phyloP scores from a whole-genome alignment of 257 asterid genomes.

The Nicotiana obtusifolia region DNA sequence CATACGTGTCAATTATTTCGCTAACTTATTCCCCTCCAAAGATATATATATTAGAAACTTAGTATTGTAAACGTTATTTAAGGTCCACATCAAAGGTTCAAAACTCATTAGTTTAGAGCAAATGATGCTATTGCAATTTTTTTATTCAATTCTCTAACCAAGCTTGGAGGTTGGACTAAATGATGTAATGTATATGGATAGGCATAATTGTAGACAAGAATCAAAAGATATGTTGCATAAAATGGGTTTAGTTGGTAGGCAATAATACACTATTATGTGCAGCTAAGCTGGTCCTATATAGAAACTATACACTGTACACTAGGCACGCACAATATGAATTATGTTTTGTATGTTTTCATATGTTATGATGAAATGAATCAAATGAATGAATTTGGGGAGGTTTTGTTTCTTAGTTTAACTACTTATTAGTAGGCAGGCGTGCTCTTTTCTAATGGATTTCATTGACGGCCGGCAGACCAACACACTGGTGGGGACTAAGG shows the following conservation, averaged over 20 bases:
- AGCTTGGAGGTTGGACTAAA: not conserved
- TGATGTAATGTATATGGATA: not conserved
- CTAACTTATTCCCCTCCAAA: not conserved
- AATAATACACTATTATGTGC: not conserved
- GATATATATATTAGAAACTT: not conserved
- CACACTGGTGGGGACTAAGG: constrained; percentile 8
- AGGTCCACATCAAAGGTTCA: not conserved
- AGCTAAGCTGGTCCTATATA: not conserved
- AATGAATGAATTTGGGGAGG: constrained; percentile 3
- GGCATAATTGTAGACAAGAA: not conserved
- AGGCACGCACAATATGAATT: not conserved
- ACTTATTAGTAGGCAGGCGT: constrained; percentile 9
- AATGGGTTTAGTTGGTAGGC: constrained; percentile 8
- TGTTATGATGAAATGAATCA: constrained; percentile 1
- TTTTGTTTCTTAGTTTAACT: not conserved
- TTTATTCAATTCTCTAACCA: not conserved
- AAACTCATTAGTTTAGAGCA: not conserved
- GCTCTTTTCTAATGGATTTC: constrained; percentile 15
- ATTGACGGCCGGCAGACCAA: constrained; percentile 30
- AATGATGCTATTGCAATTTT: not conserved
- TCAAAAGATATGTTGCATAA: not conserved
- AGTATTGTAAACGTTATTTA: not conserved
- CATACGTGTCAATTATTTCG: no score
- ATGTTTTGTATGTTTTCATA: not conserved
- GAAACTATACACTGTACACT: constrained; percentile 2